These are phyloP conservation scores for Ceratorhiza oryzae-sativae DNA, from an alignment of 1,284 basidiomycete species.

Conservation along the genomic window DNA sequence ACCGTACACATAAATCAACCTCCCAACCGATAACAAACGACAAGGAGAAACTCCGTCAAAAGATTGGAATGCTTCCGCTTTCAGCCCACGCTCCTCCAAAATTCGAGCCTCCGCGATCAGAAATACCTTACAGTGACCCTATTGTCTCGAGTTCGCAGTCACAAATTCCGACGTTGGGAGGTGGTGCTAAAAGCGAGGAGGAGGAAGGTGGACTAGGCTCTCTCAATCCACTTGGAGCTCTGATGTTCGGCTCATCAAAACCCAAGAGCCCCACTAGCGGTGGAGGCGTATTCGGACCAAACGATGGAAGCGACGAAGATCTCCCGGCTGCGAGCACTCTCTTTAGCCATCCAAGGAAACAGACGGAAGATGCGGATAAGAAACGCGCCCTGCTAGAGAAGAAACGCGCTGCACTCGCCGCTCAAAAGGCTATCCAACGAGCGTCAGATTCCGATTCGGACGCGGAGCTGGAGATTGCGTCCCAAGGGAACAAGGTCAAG, in stretches of 20 bases:
- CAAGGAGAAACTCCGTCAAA: not conserved
- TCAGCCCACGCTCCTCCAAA: conserved; percentile 6
- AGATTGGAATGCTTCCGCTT: conserved; percentile 9
- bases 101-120: not conserved
- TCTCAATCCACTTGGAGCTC: not conserved
- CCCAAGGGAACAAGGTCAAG: not conserved
- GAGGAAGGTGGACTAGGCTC: not conserved
- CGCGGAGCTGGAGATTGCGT: conserved; percentile 9
- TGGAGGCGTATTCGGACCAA: not conserved
- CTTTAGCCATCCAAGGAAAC: not conserved
- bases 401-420: conserved; percentile 18
- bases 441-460: conserved; percentile 19
- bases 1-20: not conserved
- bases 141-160: conserved; percentile 22
- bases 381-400: not conserved
- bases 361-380: not conserved
- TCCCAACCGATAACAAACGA: not conserved
- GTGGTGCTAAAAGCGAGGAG: not conserved
- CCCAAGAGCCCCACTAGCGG: not conserved
- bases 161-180: not conserved
- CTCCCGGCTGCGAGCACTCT: conserved; percentile 4
- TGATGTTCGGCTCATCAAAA: conserved; percentile 11
- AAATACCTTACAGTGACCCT: conserved; percentile 17
- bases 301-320: not conserved
- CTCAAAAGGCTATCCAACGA: not conserved